Conservation (phyloP, 2,329 filamentous ascomycete genomes). For the Aspergillus ustus region DNA sequence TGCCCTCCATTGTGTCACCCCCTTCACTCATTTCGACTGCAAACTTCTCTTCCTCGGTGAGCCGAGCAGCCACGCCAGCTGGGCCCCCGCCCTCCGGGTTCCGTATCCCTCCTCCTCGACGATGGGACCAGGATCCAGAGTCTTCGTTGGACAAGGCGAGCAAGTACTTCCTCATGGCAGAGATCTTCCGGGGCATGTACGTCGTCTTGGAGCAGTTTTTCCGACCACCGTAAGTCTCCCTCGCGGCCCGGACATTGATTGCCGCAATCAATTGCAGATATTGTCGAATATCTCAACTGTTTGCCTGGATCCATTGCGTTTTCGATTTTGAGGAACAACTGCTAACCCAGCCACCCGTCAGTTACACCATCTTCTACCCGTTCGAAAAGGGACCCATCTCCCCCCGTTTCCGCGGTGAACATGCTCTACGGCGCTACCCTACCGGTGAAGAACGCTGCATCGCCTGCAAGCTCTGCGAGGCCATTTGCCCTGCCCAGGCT, state of each 20-base stretch:
- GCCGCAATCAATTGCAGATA: not conserved
- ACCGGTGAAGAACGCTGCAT: constrained; percentile 99
- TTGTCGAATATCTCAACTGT: not conserved
- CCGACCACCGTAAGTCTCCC: constrained; percentile 81
- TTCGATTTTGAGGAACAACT: not conserved
- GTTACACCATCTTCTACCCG: constrained; percentile 97
- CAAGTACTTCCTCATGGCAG: constrained; percentile 92
- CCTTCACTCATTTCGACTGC: constrained; percentile 53
- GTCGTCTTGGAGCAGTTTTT: constrained; percentile 98
- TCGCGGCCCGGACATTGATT: not conserved
- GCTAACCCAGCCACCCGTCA: constrained; percentile 43
- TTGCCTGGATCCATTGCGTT: not conserved
- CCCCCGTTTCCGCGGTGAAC: constrained; percentile 96
- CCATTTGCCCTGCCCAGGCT: constrained; percentile 95
- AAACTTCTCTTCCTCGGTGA: constrained; percentile 69
- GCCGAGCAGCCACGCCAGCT: constrained; percentile 65
- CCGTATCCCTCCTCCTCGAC: constrained; percentile 71
- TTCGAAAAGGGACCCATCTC: constrained; percentile 99
- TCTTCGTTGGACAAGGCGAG: constrained; percentile 79
- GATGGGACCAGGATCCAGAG: constrained; percentile 82
- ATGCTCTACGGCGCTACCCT: constrained; percentile 93
- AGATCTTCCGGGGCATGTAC: constrained; percentile 98
- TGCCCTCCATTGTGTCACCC: constrained; percentile 34
- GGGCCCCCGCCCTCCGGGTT: constrained; percentile 82
- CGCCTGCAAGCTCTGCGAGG: constrained; percentile 99